Percentiles rank a stretch among this genome's conserved stretches.
phyloP scores from a whole-genome alignment of 2,329 filamentous ascomycete genomes.

The Pseudopithomyces chartarum region DNA sequence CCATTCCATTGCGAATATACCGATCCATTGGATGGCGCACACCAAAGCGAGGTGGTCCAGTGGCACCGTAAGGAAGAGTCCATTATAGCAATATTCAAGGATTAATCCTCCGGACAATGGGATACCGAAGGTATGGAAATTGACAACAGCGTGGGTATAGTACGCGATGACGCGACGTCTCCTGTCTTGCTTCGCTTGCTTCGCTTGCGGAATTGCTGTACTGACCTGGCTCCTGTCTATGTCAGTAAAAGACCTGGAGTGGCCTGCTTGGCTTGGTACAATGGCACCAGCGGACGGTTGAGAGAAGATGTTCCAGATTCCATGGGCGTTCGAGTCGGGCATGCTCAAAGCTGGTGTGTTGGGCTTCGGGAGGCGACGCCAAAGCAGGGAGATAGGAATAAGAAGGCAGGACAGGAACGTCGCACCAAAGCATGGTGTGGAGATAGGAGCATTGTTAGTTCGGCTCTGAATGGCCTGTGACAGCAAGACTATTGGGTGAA shows the following conservation, averaged over 20 bases:
- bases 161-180: conserved; percentile 12
- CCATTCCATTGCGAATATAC: conserved; percentile 14
- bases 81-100: conserved; percentile 30
- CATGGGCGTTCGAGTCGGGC: not conserved
- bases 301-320: not conserved
- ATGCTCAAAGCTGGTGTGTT: not conserved
- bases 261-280: not conserved
- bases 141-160: conserved; percentile 26
- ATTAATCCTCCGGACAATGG: conserved; percentile 28
- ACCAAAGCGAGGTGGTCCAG: conserved; percentile 16
- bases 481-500: no score
- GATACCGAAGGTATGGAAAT: conserved; percentile 31
- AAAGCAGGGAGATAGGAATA: no score
- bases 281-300: not conserved
- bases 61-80: not conserved
- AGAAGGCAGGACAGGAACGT: not conserved
- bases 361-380: not conserved
- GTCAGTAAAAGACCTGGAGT: not conserved
- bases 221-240: not conserved
- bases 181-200: not conserved
- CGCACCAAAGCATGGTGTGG: not conserved
- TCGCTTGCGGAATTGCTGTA: not conserved
- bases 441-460: not conserved
- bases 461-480: not conserved
- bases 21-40: conserved; percentile 17